Evolutionary conservation across 345 rosid species (phyloP).

Genomic region (Rhizophora mangle): DNA sequence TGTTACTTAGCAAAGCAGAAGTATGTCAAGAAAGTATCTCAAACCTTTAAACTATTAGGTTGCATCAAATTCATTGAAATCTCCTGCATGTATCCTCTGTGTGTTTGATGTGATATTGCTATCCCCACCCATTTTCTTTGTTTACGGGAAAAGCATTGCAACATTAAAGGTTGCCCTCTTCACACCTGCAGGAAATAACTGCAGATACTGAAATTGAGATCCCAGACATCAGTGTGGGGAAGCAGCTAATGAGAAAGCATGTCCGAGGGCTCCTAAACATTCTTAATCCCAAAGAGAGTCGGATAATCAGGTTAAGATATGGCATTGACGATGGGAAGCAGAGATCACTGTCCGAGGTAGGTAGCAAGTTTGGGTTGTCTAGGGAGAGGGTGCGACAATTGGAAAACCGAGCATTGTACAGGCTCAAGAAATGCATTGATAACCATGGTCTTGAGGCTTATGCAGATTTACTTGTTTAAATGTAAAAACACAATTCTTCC

Average conservation of each 20-base stretch:
- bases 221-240: slow-evolving; percentile 55
- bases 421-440: slow-evolving; percentile 60
- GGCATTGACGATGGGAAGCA: slow-evolving; percentile 66
- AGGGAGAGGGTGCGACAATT: slow-evolving; percentile 81
- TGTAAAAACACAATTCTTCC: neutral
- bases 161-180: neutral
- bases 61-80: too few relatives aligned
- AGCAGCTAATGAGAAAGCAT: slow-evolving; percentile 69
- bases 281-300: slow-evolving; percentile 67
- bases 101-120: too few relatives aligned
- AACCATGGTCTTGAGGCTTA: slow-evolving; percentile 61
- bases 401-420: slow-evolving; percentile 66
- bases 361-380: slow-evolving; percentile 52
- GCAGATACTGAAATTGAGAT: slow-evolving; percentile 61
- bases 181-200: slow-evolving; percentile 56
- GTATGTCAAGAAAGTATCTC: too few relatives aligned
- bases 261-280: slow-evolving; percentile 49
- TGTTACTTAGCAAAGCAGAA: too few relatives aligned
- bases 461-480: slow-evolving; percentile 53
- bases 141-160: too few relatives aligned
- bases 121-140: too few relatives aligned
- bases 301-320: slow-evolving; percentile 66
- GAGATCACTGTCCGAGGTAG: slow-evolving; percentile 65
- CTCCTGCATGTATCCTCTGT: too few relatives aligned
- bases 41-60: too few relatives aligned